Percentiles rank a stretch among this genome's conserved stretches.
Evolutionary conservation across 495 filamentous ascomycete species (phyloP).

Genomic region (Daldinia decipiens): DNA sequence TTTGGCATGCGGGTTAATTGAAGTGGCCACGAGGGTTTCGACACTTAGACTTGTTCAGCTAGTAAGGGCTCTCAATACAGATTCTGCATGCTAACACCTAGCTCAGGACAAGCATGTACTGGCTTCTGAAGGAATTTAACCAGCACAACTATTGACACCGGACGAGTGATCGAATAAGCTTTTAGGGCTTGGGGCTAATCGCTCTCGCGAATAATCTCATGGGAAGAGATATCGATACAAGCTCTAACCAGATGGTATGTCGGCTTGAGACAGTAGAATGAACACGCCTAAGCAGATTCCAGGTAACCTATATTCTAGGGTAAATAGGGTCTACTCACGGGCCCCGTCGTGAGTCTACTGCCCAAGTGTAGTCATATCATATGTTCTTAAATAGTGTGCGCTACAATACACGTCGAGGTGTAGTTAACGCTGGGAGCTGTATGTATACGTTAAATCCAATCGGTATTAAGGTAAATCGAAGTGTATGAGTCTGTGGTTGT

Average conservation of each 20-base stretch:
- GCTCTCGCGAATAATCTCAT: not conserved
- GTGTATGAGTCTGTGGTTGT: not conserved
- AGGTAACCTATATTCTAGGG: not conserved
- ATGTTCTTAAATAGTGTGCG: not conserved
- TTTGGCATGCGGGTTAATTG: constrained; percentile 8
- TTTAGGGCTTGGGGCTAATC: not conserved
- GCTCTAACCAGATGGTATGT: not conserved
- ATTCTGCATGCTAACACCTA: constrained; percentile 2
- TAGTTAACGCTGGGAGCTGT: not conserved
- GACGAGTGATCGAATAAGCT: not conserved
- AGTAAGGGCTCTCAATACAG: not conserved
- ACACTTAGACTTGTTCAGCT: not conserved
- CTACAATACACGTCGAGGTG: not conserved
- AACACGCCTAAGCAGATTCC: no score
- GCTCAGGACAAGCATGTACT: not conserved
- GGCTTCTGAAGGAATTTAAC: not conserved
- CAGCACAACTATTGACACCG: not conserved
- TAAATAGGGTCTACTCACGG: not conserved
- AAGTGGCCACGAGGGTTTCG: constrained; percentile 3
- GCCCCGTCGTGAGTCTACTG: not conserved
- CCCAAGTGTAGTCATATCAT: not conserved
- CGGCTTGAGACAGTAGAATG: not conserved
- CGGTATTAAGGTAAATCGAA: not conserved
- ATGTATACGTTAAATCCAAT: not conserved
- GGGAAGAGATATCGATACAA: not conserved